Base-by-base conservation (phyloP, 768 basidiomycete genomes). In the Tulasnella sp. region DNA sequence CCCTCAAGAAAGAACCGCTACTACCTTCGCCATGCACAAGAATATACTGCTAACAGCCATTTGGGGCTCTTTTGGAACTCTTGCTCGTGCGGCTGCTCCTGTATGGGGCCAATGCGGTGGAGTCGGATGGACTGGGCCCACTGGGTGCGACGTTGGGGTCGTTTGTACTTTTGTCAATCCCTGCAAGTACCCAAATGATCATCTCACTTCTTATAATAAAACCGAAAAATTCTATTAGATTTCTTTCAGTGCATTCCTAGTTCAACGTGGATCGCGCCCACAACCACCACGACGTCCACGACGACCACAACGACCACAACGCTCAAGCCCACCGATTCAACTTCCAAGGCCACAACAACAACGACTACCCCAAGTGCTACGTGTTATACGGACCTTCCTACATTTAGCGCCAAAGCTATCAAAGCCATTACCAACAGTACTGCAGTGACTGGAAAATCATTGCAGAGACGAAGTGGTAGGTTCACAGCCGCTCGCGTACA, bases 401-500 rank as follows among this genome's bases (percentile, higher is more conserved):
- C 58, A 1, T 60, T 20, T n/a, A 60, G 58, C 24, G 58, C 58
- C 22, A 22, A 20, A 2, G 58, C 58, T 9, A 22, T 60, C 9
- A 60, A 60, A 24, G 58, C 58, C 24, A 60, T 22, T 9, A 60
- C 58, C 24, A 14, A 14, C 9, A 20, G n/a, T 24, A 60, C 58
- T 9, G 18, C 20, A 28, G 58, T 60, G 58, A 60, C 58, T 1
- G 58, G 58, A 9, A 20, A 20, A 20, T 24, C 28, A 24, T 31
- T 64, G 60, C 60, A 64, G 3, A 64, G n/a, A 64, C 60, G 60
- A 64, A 64, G 31, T 16, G 64, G 64, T 69, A 69, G 11, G 64
- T 16, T 69, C 34, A 20, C 64, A 16, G 4, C 22, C 24, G 11
- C 28, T 69, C 31, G 16, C 16, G 37, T 37, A 5, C 64, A 12